Percentiles rank a stretch among this genome's conserved stretches.
Evolutionary conservation across 106 monocot genomes (phyloP).

Genomic region (Ottelia alismoides): DNA sequence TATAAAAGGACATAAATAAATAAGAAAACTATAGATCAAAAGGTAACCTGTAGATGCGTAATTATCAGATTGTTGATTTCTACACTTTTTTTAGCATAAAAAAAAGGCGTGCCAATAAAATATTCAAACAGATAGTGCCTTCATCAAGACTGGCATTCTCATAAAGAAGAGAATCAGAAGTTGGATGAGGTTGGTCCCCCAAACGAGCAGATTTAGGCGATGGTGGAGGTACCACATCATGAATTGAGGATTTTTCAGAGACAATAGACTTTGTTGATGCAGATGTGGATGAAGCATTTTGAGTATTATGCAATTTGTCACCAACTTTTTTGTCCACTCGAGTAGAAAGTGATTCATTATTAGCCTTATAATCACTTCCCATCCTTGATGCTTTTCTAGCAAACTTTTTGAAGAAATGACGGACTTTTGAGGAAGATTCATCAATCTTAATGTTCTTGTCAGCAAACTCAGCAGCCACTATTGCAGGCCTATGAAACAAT

Average conservation of each 20-base stretch:
- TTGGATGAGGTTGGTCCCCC: too few relatives aligned
- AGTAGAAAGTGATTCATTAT: constrained; percentile 12
- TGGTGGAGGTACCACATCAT: too few relatives aligned
- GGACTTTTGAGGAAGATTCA: constrained; percentile 60
- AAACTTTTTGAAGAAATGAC: constrained; percentile 66
- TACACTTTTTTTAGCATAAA: constrained; percentile 72
- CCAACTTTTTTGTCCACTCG: constrained; percentile 34
- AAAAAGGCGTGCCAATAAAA: constrained; percentile 76
- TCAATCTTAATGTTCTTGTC: constrained; percentile 39
- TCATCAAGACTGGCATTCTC: constrained; percentile 59
- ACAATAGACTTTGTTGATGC: constrained; percentile 17
- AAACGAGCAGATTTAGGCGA: too few relatives aligned
- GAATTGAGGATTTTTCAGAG: constrained; percentile 30
- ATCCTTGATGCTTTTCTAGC: constrained; percentile 57
- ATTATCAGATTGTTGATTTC: constrained; percentile 43
- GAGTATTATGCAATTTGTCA: constrained; percentile 21
- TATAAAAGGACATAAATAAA: too few relatives aligned
- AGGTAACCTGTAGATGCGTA: constrained; percentile 76
- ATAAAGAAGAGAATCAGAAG: constrained; percentile 29
- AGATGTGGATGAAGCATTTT: constrained; percentile 17
- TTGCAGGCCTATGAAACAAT: constrained; percentile 62
- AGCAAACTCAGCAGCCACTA: constrained; percentile 18
- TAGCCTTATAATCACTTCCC: constrained; percentile 32
- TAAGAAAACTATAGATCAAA: too few relatives aligned
- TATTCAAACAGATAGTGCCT: constrained; percentile 83